Evolutionary conservation across 768 basidiomycete genomes (phyloP).

Genomic region (Trametes maxima): DNA sequence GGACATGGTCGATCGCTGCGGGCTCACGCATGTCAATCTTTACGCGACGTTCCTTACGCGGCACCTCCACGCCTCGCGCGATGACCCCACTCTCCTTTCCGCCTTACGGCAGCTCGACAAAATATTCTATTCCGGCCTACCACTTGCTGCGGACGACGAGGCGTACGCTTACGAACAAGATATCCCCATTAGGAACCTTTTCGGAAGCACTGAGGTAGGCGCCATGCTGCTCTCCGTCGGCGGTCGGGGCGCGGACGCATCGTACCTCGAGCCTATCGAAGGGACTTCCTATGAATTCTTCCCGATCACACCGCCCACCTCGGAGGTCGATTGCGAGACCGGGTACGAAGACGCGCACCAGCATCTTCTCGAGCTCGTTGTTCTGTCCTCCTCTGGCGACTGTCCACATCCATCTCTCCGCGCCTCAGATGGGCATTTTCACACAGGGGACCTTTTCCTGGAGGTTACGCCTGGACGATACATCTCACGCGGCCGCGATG

Average conservation of each 20-base stretch:
- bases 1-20: conserved; percentile 68
- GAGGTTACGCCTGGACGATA: conserved; percentile 60
- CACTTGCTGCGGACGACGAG: conserved; percentile 68
- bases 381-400: conserved; percentile 66
- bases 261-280: conserved; percentile 58
- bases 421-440: conserved; percentile 67
- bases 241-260: conserved; percentile 51
- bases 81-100: conserved; percentile 60
- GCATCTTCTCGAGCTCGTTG: conserved; percentile 67
- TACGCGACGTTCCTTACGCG: conserved; percentile 69
- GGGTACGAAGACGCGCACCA: conserved; percentile 54
- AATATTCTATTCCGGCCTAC: conserved; percentile 65
- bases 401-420: conserved; percentile 66
- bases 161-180: conserved; percentile 67
- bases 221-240: conserved; percentile 67
- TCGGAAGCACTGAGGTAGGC: conserved; percentile 82
- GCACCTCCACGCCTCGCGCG: conserved; percentile 62
- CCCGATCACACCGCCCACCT: conserved; percentile 46
- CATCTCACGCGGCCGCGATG: conserved; percentile 70
- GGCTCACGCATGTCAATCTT: conserved; percentile 74
- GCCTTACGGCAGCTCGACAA: conserved; percentile 61
- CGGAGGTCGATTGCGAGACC: conserved; percentile 32
- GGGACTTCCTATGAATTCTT: conserved; percentile 67
- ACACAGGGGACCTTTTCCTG: conserved; percentile 80
- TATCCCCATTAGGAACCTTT: conserved; percentile 71